A percentile compares a stretch with the other conserved stretches of the same genome.
phyloP scores from a whole-genome alignment of 164 flowering plant species.

The Tinospora cordifolia region DNA sequence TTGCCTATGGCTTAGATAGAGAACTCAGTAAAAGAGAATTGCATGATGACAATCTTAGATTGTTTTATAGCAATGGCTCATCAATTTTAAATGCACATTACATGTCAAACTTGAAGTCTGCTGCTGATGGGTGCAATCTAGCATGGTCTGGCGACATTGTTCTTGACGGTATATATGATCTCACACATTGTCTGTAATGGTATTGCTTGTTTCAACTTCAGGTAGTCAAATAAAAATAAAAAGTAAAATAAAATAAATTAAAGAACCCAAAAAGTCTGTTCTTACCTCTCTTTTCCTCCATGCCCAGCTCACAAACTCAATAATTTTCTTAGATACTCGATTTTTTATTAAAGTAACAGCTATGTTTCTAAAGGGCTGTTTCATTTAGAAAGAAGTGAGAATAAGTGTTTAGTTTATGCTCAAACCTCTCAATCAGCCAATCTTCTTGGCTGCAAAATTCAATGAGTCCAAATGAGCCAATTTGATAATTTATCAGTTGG shows the following conservation, averaged over 20 bases:
- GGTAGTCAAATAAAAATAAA: not conserved
- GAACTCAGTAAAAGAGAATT: slow-evolving; percentile 44
- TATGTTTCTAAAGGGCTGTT: not conserved
- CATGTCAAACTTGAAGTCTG: slow-evolving; percentile 59
- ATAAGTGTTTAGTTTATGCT: too few relatives aligned
- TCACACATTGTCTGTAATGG: not conserved
- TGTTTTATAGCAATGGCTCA: slow-evolving; percentile 37
- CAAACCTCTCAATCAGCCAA: too few relatives aligned
- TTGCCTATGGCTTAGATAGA: slow-evolving; percentile 79
- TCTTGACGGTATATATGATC: slow-evolving; percentile 63
- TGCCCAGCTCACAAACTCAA: not conserved
- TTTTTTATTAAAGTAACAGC: too few relatives aligned
- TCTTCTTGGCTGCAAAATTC: too few relatives aligned
- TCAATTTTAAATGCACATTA: slow-evolving; percentile 30
- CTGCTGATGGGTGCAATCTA: slow-evolving; percentile 40
- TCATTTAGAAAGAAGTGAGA: not conserved
- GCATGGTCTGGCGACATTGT: slow-evolving; percentile 78
- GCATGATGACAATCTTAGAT: slow-evolving; percentile 35
- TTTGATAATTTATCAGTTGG: too few relatives aligned
- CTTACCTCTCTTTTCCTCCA: not conserved
- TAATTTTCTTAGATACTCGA: too few relatives aligned
- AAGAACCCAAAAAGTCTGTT: not conserved
- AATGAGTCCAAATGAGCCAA: not conserved
- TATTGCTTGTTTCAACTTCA: not conserved
- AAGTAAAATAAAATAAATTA: too few relatives aligned